Evolutionary conservation across 2,329 filamentous ascomycete genomes (phyloP).

Genomic region (Hortaea werneckii): DNA sequence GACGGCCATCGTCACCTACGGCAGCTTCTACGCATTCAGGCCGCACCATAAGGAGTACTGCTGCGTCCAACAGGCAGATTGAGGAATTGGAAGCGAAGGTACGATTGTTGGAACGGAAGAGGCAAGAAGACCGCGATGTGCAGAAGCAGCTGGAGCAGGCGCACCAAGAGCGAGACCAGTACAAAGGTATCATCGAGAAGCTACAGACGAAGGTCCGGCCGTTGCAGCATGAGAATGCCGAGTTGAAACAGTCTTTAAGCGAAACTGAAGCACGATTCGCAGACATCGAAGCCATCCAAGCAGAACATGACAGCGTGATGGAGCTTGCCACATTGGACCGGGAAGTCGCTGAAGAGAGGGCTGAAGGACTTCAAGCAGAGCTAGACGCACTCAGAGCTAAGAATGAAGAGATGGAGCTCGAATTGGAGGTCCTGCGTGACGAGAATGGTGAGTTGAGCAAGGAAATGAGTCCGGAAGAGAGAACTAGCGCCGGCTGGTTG

Average conservation of each 20-base stretch:
- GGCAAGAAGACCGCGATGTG: conserved; percentile 74
- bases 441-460: conserved; percentile 78
- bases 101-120: conserved; percentile 76
- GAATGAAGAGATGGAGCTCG: conserved; percentile 74
- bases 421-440: conserved; percentile 75
- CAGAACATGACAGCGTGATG: conserved; percentile 73
- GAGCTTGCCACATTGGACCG: conserved; percentile 83
- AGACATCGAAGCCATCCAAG: conserved; percentile 61
- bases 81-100: conserved; percentile 86
- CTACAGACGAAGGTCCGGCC: conserved; percentile 81
- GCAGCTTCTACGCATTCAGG: conserved; percentile 21
- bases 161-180: conserved; percentile 66
- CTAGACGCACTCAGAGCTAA: conserved; percentile 65
- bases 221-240: conserved; percentile 67
- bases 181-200: conserved; percentile 79
- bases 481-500: conserved; percentile 75
- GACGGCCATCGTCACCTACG: conserved; percentile 24
- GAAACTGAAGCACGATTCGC: conserved; percentile 62
- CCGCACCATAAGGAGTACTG: conserved; percentile 32
- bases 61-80: conserved; percentile 54
- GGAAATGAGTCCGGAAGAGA: conserved; percentile 81
- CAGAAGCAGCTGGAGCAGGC: conserved; percentile 67
- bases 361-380: conserved; percentile 72
- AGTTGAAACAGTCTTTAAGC: conserved; percentile 67
- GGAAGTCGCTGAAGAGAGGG: conserved; percentile 92